A percentile compares a stretch with the other conserved stretches of the same genome.
These are phyloP conservation scores for Teratosphaeria gauchensis DNA, from an alignment of 2,329 filamentous ascomycete species.

Conservation along the genomic window DNA sequence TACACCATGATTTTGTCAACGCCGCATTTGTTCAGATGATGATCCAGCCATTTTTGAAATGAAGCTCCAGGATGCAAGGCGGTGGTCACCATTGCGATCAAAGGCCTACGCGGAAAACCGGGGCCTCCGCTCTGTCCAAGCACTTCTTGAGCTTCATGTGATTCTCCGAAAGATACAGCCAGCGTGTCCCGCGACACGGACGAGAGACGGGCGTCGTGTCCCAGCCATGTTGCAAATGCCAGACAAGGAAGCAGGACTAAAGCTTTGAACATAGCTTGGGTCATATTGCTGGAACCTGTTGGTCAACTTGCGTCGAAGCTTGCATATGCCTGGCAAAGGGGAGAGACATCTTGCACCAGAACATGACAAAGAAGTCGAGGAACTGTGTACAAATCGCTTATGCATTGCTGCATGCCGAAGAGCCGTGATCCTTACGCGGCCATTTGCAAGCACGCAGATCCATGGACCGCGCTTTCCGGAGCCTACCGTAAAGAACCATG, in stretches of 20 bases:
- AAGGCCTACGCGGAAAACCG: background rate
- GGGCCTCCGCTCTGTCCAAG: background rate
- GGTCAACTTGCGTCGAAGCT: background rate
- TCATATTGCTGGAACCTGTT: background rate
- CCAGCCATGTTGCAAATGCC: background rate
- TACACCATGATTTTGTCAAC: background rate
- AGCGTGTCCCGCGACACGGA: too few relatives aligned
- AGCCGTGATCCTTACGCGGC: background rate
- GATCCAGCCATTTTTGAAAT: conserved; percentile 1
- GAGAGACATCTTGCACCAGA: background rate
- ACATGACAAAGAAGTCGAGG: background rate
- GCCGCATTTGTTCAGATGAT: background rate
- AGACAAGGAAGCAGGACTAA: background rate
- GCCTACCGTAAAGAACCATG: background rate
- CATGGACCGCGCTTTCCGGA: background rate
- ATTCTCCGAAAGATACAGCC: background rate
- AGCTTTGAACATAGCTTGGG: background rate
- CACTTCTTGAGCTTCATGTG: background rate
- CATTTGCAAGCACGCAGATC: background rate
- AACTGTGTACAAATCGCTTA: background rate
- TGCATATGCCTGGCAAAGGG: too few relatives aligned
- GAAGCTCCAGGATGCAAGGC: background rate
- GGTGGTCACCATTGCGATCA: conserved; percentile 1
- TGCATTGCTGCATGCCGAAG: background rate
- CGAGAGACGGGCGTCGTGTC: background rate